Evolutionary conservation across 2,329 filamentous ascomycete species (phyloP).

Genomic region (Leptographium lundbergii): DNA sequence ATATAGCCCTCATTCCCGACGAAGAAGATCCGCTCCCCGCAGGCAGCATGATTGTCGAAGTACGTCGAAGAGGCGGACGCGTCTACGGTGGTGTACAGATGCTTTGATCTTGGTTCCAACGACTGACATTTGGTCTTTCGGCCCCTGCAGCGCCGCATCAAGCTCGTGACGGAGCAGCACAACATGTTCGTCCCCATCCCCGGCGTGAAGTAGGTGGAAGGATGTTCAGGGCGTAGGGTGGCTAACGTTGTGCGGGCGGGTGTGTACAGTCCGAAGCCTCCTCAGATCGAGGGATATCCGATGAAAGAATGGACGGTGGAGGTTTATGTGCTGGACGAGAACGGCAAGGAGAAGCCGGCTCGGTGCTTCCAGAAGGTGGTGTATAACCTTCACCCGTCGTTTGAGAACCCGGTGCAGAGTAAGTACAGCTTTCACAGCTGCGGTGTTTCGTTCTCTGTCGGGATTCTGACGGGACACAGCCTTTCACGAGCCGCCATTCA

Average conservation of each 20-base stretch:
- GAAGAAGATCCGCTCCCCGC: neutral
- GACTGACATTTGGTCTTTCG: neutral
- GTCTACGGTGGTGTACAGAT: neutral
- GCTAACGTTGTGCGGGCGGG: neutral
- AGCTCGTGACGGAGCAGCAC: conserved; percentile 85
- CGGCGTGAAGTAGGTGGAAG: neutral
- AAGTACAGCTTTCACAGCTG: too few species aligned
- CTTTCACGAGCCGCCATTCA: conserved; percentile 76
- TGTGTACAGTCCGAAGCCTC: conserved; percentile 56
- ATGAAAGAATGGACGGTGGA: conserved; percentile 88
- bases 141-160: conserved; percentile 61
- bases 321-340: conserved; percentile 72
- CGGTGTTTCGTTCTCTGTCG: neutral
- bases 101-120: neutral
- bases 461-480: conserved; percentile 31
- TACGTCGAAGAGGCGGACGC: conserved; percentile 4
- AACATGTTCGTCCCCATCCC: conserved; percentile 49
- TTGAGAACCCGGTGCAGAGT: conserved; percentile 80
- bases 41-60: conserved; percentile 26
- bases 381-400: conserved; percentile 90
- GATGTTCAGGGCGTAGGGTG: neutral
- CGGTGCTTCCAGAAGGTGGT: conserved; percentile 83
- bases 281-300: conserved; percentile 75
- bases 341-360: conserved; percentile 72
- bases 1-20: neutral